Conservation (phyloP, 2,329 filamentous ascomycete genomes). For the Hymenoscyphus repandus region DNA sequence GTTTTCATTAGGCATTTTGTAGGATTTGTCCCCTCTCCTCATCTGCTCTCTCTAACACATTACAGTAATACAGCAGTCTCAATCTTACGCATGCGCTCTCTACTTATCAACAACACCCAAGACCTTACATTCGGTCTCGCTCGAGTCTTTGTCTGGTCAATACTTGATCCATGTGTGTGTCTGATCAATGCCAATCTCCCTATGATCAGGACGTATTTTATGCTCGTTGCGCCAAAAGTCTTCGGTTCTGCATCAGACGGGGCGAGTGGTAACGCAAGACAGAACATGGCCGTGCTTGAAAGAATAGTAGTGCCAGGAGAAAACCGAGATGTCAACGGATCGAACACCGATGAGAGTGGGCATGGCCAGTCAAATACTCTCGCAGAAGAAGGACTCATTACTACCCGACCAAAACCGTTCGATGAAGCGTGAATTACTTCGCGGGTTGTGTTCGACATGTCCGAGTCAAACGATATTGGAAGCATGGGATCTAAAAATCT, state of each 20-base stretch:
- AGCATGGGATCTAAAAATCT: no score
- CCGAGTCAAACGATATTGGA: no score
- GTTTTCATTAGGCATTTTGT: conserved; percentile 33
- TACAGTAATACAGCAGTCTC: conserved; percentile 16
- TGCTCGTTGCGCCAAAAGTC: neutral
- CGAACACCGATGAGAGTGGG: no score
- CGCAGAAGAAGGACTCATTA: no score
- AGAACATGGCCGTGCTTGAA: no score
- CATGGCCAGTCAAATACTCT: no score
- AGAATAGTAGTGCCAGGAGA: no score
- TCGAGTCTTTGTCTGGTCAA: conserved; percentile 26
- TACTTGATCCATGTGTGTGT: conserved; percentile 32
- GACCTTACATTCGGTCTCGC: conserved; percentile 13
- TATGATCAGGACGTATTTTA: conserved; percentile 16
- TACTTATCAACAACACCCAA: neutral
- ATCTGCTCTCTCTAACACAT: neutral
- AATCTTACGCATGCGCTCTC: conserved; percentile 22
- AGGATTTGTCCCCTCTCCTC: conserved; percentile 6
- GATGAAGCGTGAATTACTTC: no score
- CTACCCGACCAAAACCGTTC: no score
- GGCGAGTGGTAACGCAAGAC: no score
- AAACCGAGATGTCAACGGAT: no score
- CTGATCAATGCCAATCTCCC: conserved; percentile 34
- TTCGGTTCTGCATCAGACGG: neutral
- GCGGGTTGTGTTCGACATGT: no score